Percentiles rank a stretch among this genome's conserved stretches.
These are phyloP conservation scores for Cladophialophora immunda DNA, from an alignment of 2,329 filamentous ascomycete species.

Conservation along the genomic window DNA sequence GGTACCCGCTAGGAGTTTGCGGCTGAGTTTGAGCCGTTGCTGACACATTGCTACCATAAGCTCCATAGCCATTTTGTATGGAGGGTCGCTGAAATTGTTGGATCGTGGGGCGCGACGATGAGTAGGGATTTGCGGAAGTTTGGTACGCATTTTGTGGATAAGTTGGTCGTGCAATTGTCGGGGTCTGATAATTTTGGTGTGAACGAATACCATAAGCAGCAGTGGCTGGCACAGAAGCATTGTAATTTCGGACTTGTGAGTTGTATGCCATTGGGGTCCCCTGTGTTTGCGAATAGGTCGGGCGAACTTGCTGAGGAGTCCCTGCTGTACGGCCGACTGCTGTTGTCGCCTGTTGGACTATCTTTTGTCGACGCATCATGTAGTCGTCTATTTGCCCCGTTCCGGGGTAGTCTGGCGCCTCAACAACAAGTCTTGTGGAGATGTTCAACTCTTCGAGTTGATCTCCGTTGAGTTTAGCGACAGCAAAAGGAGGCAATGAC, in stretches of 20 bases:
- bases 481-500: constrained; percentile 81
- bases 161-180: constrained; percentile 48
- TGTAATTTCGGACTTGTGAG: constrained; percentile 34
- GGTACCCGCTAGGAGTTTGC: constrained; percentile 39
- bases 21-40: constrained; percentile 22
- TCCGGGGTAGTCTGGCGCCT: constrained; percentile 76
- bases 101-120: constrained; percentile 45
- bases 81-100: constrained; percentile 51
- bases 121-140: constrained; percentile 41
- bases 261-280: constrained; percentile 36
- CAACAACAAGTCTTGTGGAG: constrained; percentile 78
- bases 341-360: constrained; percentile 45
- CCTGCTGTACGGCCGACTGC: constrained; percentile 43
- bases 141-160: constrained; percentile 48
- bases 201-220: constrained; percentile 45
- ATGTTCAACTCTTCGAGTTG: constrained; percentile 84
- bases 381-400: constrained; percentile 84
- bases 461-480: constrained; percentile 85
- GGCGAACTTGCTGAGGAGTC: constrained; percentile 31
- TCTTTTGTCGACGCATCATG: constrained; percentile 59
- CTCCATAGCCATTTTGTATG: constrained; percentile 47
- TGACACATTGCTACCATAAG: constrained; percentile 24
- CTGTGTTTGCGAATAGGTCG: constrained; percentile 34
- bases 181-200: constrained; percentile 44
- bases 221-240: constrained; percentile 40